These are phyloP conservation scores for Candida sp. DNA, from an alignment of 1,139 yeast genomes.

Conservation along the genomic window DNA sequence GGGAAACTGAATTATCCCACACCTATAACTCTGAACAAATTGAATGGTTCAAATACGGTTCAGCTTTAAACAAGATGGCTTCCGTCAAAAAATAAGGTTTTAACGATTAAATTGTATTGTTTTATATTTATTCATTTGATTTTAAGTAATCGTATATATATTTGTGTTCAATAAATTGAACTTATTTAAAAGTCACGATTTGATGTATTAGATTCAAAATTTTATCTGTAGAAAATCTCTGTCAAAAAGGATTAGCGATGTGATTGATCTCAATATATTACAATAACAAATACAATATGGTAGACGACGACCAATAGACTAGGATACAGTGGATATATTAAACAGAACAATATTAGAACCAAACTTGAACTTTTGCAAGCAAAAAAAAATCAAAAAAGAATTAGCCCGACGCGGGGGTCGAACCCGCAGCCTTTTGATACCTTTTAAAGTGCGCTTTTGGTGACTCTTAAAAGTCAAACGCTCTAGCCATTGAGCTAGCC, in stretches of 20 bases:
- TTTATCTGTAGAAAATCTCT: too few species aligned
- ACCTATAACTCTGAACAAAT: constrained; percentile 95
- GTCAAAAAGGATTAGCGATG: too few species aligned
- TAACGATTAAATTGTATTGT: background rate
- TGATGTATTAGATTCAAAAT: background rate
- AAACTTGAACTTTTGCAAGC: too few species aligned
- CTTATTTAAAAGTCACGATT: background rate
- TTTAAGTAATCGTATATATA: constrained; percentile 2
- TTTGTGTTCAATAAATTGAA: background rate
- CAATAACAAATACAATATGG: too few species aligned
- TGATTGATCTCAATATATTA: too few species aligned
- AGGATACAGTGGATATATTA: too few species aligned
- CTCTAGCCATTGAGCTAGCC: constrained; percentile 49
- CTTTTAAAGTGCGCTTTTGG: constrained; percentile 6
- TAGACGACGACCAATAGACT: too few species aligned
- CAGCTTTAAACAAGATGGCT: constrained; percentile 98
- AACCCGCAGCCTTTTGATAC: constrained; percentile 48
- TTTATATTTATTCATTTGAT: constrained; percentile 3
- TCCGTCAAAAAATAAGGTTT: constrained; percentile 18
- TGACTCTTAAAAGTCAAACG: constrained; percentile 36
- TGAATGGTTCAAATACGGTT: constrained; percentile 99
- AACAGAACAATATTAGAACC: too few species aligned
- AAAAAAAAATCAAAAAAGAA: too few species aligned
- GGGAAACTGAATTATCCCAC: constrained; percentile 91
- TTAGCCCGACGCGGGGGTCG: constrained; percentile 51